Evolutionary conservation across 106 monocot species (phyloP).

Genomic region (Gastrodia elata): DNA sequence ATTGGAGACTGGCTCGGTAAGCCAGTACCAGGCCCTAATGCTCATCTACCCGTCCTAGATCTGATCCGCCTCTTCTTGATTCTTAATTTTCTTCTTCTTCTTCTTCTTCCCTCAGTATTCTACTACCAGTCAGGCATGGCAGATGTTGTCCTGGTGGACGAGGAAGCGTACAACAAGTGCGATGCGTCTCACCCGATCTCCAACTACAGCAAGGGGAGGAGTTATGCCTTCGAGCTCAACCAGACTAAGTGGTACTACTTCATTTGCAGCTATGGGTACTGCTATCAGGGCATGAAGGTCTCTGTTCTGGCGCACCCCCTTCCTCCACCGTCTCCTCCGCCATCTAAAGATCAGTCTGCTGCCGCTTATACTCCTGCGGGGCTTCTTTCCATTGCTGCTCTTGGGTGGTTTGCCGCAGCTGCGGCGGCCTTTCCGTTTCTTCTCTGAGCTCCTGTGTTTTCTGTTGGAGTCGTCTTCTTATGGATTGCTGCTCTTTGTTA

Average conservation of each 20-base stretch:
- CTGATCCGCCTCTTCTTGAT: too few species aligned
- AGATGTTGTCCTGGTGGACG: conserved; percentile 57
- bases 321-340: conserved; percentile 52
- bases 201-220: conserved; percentile 72
- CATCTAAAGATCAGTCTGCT: conserved; percentile 5
- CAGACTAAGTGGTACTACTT: conserved; percentile 54
- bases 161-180: conserved; percentile 53
- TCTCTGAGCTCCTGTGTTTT: conserved; percentile 1
- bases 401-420: conserved; percentile 6
- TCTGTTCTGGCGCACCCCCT: conserved; percentile 27
- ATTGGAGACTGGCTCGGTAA: conserved; percentile 91
- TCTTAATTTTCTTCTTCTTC: too few species aligned
- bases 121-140: conserved; percentile 55
- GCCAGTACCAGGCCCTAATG: not conserved
- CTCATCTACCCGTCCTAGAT: not conserved
- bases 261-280: conserved; percentile 67
- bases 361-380: conserved; percentile 2
- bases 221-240: conserved; percentile 62
- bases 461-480: not conserved
- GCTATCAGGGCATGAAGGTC: conserved; percentile 63
- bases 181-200: conserved; percentile 47
- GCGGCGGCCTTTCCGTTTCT: conserved; percentile 23
- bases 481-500: not conserved
- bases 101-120: conserved; percentile 25
- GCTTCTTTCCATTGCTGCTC: not conserved